Percentiles rank a stretch among this genome's conserved stretches.
Conservation (phyloP, 768 basidiomycete genomes). For the Amanita pseudoporphyria region DNA sequence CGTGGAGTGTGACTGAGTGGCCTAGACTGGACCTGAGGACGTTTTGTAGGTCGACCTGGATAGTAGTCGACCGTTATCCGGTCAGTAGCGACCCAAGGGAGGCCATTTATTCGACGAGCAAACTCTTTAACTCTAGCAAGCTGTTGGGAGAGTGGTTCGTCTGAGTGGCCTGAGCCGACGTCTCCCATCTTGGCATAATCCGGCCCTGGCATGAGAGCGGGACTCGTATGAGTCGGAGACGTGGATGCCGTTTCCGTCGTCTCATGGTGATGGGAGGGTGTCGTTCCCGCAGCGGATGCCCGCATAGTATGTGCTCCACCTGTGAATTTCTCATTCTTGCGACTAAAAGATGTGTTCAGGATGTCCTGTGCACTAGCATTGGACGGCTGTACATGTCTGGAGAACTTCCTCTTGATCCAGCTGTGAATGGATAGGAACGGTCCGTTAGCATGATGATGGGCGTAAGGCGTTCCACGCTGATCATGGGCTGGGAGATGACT, state of each 20-base stretch:
- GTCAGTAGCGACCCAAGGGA: conserved; percentile 34
- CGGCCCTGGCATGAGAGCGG: conserved; percentile 25
- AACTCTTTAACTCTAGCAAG: conserved; percentile 26
- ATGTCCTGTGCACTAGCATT: neutral
- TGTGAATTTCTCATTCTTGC: neutral
- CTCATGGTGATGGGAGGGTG: neutral
- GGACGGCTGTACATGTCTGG: neutral
- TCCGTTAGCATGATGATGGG: neutral
- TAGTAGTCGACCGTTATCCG: conserved; percentile 36
- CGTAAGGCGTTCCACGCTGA: neutral
- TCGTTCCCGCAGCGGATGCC: too few species aligned
- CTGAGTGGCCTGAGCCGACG: conserved; percentile 28
- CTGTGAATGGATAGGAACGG: neutral
- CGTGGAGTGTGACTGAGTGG: conserved; percentile 5
- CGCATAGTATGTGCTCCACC: neutral
- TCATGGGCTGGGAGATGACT: neutral
- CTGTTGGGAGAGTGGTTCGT: conserved; percentile 22
- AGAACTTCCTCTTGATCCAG: neutral
- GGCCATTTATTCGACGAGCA: conserved; percentile 21
- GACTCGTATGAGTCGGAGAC: neutral
- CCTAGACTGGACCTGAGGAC: conserved; percentile 10
- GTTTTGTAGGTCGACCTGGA: conserved; percentile 20
- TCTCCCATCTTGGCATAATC: conserved; percentile 43
- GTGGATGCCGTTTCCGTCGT: neutral
- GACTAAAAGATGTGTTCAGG: neutral